These are phyloP conservation scores for Penicillium paneum DNA, from an alignment of 2,329 filamentous ascomycete species.

Conservation along the genomic window DNA sequence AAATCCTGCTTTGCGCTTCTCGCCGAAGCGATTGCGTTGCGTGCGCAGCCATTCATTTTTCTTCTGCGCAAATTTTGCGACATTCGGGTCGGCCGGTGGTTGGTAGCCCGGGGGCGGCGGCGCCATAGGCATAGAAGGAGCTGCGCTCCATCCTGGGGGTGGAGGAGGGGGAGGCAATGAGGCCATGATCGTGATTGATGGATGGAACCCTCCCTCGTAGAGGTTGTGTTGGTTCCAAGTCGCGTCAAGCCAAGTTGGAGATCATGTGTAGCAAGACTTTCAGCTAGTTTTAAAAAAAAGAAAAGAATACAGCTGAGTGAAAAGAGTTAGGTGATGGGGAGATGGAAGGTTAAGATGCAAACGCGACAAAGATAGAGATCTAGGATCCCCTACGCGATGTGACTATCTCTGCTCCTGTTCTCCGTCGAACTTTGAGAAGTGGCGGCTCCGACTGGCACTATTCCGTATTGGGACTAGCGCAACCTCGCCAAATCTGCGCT, in stretches of 20 bases:
- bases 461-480: constrained; percentile 40
- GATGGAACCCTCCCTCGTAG: constrained; percentile 26
- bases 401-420: constrained; percentile 22
- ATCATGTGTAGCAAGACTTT: constrained; percentile 16
- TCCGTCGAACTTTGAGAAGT: constrained; percentile 36
- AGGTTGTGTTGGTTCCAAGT: constrained; percentile 27
- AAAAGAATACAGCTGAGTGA: neutral
- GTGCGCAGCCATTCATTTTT: constrained; percentile 97
- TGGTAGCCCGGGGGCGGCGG: constrained; percentile 84
- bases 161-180: constrained; percentile 66
- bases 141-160: constrained; percentile 62
- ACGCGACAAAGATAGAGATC: constrained; percentile 14
- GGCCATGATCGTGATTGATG: constrained; percentile 49
- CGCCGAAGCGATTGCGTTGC: constrained; percentile 88
- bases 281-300: constrained; percentile 3
- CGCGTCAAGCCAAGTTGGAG: constrained; percentile 35
- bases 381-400: constrained; percentile 11
- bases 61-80: constrained; percentile 95
- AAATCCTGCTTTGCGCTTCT: constrained; percentile 94
- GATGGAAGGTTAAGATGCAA: constrained; percentile 8
- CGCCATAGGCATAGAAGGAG: constrained; percentile 54
- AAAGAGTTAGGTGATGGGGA: neutral
- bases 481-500: constrained; percentile 40
- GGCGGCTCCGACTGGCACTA: constrained; percentile 34
- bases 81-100: constrained; percentile 74